phyloP scores from a whole-genome alignment of 208 protist genomes.

The Leishmania guyanensis region DNA sequence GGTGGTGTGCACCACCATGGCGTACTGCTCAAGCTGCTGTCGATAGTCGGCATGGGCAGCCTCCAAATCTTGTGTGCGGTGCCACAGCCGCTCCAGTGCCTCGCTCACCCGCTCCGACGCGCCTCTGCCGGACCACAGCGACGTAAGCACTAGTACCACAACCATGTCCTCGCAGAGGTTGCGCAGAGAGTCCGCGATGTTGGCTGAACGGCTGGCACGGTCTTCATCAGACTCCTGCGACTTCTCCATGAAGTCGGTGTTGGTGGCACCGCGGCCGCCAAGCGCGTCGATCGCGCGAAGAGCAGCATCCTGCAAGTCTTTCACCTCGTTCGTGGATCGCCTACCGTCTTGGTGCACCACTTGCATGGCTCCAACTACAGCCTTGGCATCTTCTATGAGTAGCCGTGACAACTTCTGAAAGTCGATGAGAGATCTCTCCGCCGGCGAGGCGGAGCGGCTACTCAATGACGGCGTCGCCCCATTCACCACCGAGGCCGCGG shows the following conservation, averaged over 20 bases:
- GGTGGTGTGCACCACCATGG: constrained; percentile 18
- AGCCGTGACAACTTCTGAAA: constrained; percentile 11
- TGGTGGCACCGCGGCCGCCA: constrained; percentile 31
- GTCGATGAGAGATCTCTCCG: neutral
- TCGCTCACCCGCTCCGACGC: constrained; percentile 43
- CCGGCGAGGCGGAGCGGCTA: constrained; percentile 4
- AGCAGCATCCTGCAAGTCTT: constrained; percentile 42
- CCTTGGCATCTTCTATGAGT: constrained; percentile 17
- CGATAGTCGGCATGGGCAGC: constrained; percentile 9
- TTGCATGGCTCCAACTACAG: constrained; percentile 6
- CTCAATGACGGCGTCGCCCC: constrained; percentile 1
- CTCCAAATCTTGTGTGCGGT: constrained; percentile 22
- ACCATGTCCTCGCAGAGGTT: constrained; percentile 52
- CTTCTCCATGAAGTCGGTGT: constrained; percentile 12
- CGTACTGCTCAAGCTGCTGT: constrained; percentile 20
- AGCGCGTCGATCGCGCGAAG: constrained; percentile 44
- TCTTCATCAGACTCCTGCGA: constrained; percentile 25
- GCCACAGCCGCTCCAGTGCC: constrained; percentile 45
- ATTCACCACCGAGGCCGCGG: neutral
- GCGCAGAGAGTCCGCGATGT: constrained; percentile 25
- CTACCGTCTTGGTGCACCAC: constrained; percentile 3
- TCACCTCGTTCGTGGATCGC: constrained; percentile 27
- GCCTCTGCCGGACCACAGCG: constrained; percentile 43
- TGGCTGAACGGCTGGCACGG: constrained; percentile 8
- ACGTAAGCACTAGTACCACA: constrained; percentile 46